Conservation (phyloP, 1,284 basidiomycete species). For the Ceratobasidium sp. region DNA sequence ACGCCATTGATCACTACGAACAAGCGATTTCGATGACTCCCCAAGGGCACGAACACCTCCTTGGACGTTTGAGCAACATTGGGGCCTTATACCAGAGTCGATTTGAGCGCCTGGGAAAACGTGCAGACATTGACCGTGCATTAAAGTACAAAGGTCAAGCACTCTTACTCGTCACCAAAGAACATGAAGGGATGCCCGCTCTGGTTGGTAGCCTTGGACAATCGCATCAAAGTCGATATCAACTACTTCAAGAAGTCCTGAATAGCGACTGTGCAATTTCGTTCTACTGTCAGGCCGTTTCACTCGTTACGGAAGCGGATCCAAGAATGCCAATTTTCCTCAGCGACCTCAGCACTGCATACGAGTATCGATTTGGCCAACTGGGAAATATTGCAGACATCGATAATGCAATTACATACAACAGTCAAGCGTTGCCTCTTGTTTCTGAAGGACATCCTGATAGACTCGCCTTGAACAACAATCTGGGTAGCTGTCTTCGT, state of each 20-base stretch:
- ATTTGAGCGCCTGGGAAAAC: not conserved
- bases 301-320: not conserved
- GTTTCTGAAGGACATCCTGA: not conserved
- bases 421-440: not conserved
- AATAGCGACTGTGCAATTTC: too few relatives aligned
- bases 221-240: too few relatives aligned
- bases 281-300: too few relatives aligned
- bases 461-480: not conserved
- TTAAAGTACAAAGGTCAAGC: not conserved
- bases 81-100: not conserved
- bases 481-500: not conserved
- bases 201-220: not conserved
- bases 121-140: not conserved
- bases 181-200: not conserved
- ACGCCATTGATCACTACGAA: not conserved
- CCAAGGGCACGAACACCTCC: not conserved
- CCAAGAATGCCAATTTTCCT: not conserved
- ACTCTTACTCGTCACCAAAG: not conserved
- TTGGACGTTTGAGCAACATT: not conserved
- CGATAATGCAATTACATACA: not conserved
- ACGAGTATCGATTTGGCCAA: not conserved
- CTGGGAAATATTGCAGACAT: not conserved
- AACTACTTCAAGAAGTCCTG: too few relatives aligned
- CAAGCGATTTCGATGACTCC: not conserved
- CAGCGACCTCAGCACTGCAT: too few relatives aligned